Percentiles rank a stretch among this genome's conserved stretches.
These are phyloP conservation scores for Fistulinella cinereoalba DNA, from an alignment of 1,284 basidiomycete genomes.

Conservation along the genomic window DNA sequence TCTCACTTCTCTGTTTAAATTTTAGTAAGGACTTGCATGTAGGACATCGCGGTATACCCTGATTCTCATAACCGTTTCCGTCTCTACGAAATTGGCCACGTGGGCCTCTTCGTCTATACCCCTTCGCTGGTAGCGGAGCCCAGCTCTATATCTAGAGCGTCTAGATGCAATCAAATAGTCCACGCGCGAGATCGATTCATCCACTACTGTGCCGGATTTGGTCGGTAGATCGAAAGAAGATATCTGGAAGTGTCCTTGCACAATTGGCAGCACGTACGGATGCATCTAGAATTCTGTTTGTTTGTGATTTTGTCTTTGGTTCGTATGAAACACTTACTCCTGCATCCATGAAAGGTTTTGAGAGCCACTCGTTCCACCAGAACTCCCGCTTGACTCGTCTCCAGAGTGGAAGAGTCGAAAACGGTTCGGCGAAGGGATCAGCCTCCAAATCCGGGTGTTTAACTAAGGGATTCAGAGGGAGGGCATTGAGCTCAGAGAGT, in stretches of 20 bases:
- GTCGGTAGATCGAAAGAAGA: constrained; percentile 57
- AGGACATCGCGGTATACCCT: constrained; percentile 46
- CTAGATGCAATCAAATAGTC: constrained; percentile 80
- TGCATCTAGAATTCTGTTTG: constrained; percentile 37
- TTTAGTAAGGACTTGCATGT: neutral
- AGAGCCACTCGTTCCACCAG: constrained; percentile 89
- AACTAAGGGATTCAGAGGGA: constrained; percentile 10
- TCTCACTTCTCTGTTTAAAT: constrained; percentile 57
- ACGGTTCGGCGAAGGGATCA: constrained; percentile 64
- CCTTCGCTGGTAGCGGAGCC: constrained; percentile 92
- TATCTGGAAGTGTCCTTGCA: constrained; percentile 73
- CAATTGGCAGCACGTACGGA: constrained; percentile 67
- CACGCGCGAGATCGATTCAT: constrained; percentile 43
- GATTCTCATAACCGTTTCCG: constrained; percentile 82
- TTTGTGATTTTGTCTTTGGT: neutral
- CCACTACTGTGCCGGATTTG: constrained; percentile 46
- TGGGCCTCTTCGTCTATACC: constrained; percentile 87
- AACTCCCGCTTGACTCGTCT: constrained; percentile 78
- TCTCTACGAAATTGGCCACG: constrained; percentile 92
- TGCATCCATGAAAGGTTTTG: constrained; percentile 71
- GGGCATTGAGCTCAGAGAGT: constrained; percentile 55
- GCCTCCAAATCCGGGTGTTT: constrained; percentile 40
- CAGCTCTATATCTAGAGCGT: constrained; percentile 87
- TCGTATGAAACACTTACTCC: constrained; percentile 47
- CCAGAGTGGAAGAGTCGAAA: constrained; percentile 75